These are phyloP conservation scores for Globisporangium spinosum DNA, from an alignment of 352 stramenopile species.

Conservation along the genomic window DNA sequence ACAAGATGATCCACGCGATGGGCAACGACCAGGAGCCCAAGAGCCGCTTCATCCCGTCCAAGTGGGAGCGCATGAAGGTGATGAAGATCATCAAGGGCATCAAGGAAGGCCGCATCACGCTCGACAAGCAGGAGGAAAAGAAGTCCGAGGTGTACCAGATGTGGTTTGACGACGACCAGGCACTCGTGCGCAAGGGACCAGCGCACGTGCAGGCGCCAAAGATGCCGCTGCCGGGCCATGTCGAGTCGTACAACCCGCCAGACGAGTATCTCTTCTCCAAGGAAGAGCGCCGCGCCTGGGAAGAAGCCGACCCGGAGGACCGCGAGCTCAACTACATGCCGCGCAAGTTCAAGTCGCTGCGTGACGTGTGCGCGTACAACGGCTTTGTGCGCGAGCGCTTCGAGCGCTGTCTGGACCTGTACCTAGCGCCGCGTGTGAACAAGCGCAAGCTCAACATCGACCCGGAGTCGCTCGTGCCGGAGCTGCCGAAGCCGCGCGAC, in stretches of 20 bases:
- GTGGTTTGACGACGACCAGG: constrained; percentile 91
- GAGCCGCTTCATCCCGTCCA: constrained; percentile 93
- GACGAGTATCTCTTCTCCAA: constrained; percentile 98
- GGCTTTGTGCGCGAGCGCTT: constrained; percentile 98
- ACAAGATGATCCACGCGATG: constrained; percentile 88
- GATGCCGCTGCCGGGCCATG: constrained; percentile 95
- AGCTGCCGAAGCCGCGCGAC: constrained; percentile 95
- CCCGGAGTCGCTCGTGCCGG: constrained; percentile 93
- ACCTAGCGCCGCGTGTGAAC: constrained; percentile 95
- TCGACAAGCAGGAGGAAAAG: constrained; percentile 91
- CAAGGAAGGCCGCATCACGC: constrained; percentile 93
- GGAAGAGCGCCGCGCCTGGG: constrained; percentile 95
- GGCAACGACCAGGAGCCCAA: constrained; percentile 89
- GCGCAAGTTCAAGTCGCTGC: constrained; percentile 95
- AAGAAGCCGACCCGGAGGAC: constrained; percentile 93
- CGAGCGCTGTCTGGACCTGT: constrained; percentile 99
- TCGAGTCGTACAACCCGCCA: constrained; percentile 98
- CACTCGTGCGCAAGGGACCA: constrained; percentile 88
- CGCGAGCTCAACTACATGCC: constrained; percentile 97
- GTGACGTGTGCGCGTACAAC: constrained; percentile 95
- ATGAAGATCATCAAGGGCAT: constrained; percentile 96
- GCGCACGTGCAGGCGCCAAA: constrained; percentile 97
- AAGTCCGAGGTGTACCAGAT: constrained; percentile 90
- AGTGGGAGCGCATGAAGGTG: constrained; percentile 98
- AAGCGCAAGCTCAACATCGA: constrained; percentile 98